These are phyloP conservation scores for Cutaneotrichosporon sp. DNA, from an alignment of 1,284 basidiomycete species.

Conservation along the genomic window DNA sequence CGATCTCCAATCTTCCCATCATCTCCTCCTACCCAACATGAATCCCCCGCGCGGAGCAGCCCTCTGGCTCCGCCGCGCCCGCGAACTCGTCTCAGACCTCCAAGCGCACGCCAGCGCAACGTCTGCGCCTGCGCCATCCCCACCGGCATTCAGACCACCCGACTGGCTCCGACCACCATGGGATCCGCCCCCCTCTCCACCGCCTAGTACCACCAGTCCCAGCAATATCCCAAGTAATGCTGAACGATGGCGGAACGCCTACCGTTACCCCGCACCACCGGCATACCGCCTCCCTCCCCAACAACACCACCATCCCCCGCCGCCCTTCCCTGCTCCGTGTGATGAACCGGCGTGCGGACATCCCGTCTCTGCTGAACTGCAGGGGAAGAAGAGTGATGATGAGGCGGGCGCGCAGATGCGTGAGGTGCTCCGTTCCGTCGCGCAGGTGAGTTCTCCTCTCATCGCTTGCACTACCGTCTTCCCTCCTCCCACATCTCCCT, in stretches of 20 bases:
- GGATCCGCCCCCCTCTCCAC: background rate
- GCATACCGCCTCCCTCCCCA: background rate
- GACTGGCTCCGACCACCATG: slow-evolving; percentile 13
- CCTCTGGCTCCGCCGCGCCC: slow-evolving; percentile 13
- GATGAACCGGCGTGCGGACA: background rate
- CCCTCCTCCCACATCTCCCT: background rate
- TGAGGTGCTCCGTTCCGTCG: slow-evolving; percentile 51
- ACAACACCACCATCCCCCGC: background rate
- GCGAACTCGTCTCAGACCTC: slow-evolving; percentile 44
- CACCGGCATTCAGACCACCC: slow-evolving; percentile 1
- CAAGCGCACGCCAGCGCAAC: slow-evolving; percentile 7
- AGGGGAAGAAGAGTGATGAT: background rate
- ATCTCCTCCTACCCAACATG: background rate
- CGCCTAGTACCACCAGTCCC: background rate
- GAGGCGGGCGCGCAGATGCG: slow-evolving; percentile 27
- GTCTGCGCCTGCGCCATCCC: background rate
- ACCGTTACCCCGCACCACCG: background rate
- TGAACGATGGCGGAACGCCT: background rate
- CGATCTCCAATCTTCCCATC: background rate
- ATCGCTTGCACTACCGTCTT: background rate
- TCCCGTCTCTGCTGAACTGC: background rate
- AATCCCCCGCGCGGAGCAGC: slow-evolving; percentile 3
- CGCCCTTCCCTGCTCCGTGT: background rate
- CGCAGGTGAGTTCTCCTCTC: slow-evolving; percentile 43
- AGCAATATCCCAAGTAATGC: background rate